Conservation (phyloP, 2,329 filamentous ascomycete species). For the Pseudocercospora vitis region DNA sequence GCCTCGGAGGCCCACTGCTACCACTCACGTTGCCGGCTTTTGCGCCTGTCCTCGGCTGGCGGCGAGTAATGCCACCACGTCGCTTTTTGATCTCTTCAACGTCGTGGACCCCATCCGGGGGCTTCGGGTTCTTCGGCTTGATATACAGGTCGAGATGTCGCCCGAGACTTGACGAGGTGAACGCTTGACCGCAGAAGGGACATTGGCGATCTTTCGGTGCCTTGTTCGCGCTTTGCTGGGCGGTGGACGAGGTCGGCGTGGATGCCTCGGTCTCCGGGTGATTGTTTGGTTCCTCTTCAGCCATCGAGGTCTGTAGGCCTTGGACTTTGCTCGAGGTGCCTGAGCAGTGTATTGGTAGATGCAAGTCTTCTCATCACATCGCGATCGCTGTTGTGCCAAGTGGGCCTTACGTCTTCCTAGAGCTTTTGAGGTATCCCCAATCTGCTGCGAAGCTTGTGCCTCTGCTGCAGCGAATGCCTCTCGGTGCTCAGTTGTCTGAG, state of each 20-base stretch:
- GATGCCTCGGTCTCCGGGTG: conserved; percentile 29
- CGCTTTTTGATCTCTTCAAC: conserved; percentile 84
- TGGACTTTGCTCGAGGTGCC: not conserved
- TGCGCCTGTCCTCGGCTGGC: conserved; percentile 65
- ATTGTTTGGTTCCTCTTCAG: conserved; percentile 20
- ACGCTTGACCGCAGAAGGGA: conserved; percentile 82
- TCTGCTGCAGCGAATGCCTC: conserved; percentile 5
- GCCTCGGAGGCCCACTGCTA: conserved; percentile 14
- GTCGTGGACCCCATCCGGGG: conserved; percentile 81
- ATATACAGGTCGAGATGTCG: conserved; percentile 94
- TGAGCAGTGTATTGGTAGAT: not conserved
- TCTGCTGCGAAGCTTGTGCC: not conserved
- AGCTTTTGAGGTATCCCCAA: not conserved
- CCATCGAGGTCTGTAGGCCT: conserved; percentile 3
- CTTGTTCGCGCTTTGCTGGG: conserved; percentile 25
- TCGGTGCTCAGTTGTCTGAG: not conserved
- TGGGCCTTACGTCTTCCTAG: conserved; percentile 5
- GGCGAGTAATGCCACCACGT: conserved; percentile 79
- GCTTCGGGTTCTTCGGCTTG: conserved; percentile 87
- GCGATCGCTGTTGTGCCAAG: not conserved
- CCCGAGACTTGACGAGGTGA: conserved; percentile 90
- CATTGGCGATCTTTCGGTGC: conserved; percentile 82
- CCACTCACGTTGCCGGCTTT: conserved; percentile 23
- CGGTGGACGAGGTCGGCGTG: conserved; percentile 26
- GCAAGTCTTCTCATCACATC: not conserved